Base-by-base conservation (phyloP, 2,329 filamentous ascomycete genomes). In the Fusarium ramigenum region DNA sequence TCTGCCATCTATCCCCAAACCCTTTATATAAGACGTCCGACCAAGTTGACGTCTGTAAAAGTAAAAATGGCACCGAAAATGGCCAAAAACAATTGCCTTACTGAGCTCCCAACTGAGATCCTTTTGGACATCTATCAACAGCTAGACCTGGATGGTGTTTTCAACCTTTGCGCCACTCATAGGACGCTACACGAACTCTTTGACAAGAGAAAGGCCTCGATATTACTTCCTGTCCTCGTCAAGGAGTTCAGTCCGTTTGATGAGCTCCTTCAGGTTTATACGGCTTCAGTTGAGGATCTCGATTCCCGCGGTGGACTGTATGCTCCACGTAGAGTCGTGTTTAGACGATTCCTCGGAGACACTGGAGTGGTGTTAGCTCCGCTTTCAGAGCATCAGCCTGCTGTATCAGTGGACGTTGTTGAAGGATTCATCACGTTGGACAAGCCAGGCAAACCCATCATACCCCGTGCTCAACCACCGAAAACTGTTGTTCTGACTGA, bases 101-200 rank as follows among this genome's bases (percentile, higher is more conserved):
- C 78, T 50, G 74, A 73, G 47, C 66, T 85, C 52, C 86, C 87
- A 1, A 79, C 83, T 7, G 87, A 89, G 73, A 82, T 87, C 23
- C 75, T 87, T 6, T 77, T 88, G 16, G 83, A 86, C 25, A 84
- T 88, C 30, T 86, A 86, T 72, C 82, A 83, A 36, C 71, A 83
- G 23, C 79, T 88, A 57, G 82, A 86, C 61, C 66, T 87, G 3
- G 72, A 78, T 5, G 83, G 83, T 30, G 80, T 85, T 40, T 83
- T 82, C 58, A 80, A 79, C 37, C 79, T 86, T 37, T 83, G 79
- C n/a, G 73, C 78, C 19, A 75, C 79, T 6, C 85, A 82, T 70
- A 82, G 79, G 34, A 78, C 78, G 4, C 80, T 87, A 21, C 78
- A 81, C 21, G 69, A 78, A 7, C 80, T 88, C n/a, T 85, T 87